Percentiles rank a stretch among this genome's conserved stretches.
These are phyloP conservation scores for Schizonepeta tenuifolia DNA, from an alignment of 257 asterid genomes.

Conservation along the genomic window DNA sequence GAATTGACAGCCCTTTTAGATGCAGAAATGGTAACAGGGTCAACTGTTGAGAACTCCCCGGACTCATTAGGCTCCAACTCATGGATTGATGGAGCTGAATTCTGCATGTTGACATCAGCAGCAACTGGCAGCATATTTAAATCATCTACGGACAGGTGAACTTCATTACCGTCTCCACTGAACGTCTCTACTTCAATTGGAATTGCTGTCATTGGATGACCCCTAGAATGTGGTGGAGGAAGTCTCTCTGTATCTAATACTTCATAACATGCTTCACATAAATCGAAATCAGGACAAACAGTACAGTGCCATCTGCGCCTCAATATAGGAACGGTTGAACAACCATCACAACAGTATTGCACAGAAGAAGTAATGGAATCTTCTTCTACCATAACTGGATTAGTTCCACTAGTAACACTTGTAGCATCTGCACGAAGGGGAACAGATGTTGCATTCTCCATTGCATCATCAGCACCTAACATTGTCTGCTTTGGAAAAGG, in stretches of 20 bases:
- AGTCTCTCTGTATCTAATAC: slow-evolving; percentile 90
- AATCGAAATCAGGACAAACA: slow-evolving; percentile 97
- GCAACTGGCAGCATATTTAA: slow-evolving; percentile 65
- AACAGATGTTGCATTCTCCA: slow-evolving; percentile 60
- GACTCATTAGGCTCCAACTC: slow-evolving; percentile 81
- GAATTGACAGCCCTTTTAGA: slow-evolving; percentile 96
- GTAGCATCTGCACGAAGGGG: slow-evolving; percentile 67
- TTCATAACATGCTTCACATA: slow-evolving; percentile 97
- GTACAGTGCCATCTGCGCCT: slow-evolving; percentile 99
- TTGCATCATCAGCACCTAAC: slow-evolving; percentile 82
- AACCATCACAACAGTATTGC: slow-evolving; percentile 97
- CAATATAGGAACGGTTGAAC: slow-evolving; percentile 96
- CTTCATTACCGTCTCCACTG: slow-evolving; percentile 82
- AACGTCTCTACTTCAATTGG: slow-evolving; percentile 92
- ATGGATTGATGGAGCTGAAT: slow-evolving; percentile 70
- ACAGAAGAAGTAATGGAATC: slow-evolving; percentile 94
- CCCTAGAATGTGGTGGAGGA: slow-evolving; percentile 95
- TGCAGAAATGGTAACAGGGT: slow-evolving; percentile 94
- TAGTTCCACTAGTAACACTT: slow-evolving; percentile 61
- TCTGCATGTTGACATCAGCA: slow-evolving; percentile 59
- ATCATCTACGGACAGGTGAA: slow-evolving; percentile 81
- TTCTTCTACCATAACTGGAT: slow-evolving; percentile 83
- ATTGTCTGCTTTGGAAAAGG: slow-evolving; percentile 99
- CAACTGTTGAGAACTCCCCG: slow-evolving; percentile 72
- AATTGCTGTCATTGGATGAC: slow-evolving; percentile 94